phyloP scores from a whole-genome alignment of 192 early-diverging fungal species.

The Podila epicladia region DNA sequence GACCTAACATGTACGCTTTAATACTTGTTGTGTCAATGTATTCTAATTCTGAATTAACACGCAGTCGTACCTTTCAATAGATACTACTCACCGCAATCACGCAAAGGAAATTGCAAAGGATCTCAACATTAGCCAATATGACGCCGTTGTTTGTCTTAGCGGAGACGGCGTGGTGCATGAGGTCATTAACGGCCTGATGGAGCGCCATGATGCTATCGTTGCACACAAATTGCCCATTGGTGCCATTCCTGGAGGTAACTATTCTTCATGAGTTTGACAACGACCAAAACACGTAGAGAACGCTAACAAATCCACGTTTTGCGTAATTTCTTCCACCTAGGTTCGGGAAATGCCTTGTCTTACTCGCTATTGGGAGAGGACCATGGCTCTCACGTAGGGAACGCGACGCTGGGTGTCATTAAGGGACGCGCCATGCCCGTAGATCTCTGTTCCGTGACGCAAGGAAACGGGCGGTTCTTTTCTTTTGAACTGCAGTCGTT shows the following conservation, averaged over 20 bases:
- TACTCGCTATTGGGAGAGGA: conserved; percentile 60
- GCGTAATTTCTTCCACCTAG: background rate
- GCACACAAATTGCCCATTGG: conserved; percentile 70
- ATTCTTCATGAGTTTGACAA: background rate
- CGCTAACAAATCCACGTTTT: no score
- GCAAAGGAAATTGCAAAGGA: conserved; percentile 69
- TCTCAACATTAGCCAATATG: conserved; percentile 64
- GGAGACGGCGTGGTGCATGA: conserved; percentile 89
- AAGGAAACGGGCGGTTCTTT: conserved; percentile 55
- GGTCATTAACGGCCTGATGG: conserved; percentile 82
- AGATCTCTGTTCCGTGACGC: conserved; percentile 66
- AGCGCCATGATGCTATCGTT: conserved; percentile 68
- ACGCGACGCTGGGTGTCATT: conserved; percentile 30
- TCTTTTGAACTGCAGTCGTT: conserved; percentile 66
- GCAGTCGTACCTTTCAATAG: conserved; percentile 36
- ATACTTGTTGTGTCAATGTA: background rate
- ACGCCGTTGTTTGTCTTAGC: conserved; percentile 71
- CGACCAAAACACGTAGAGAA: background rate
- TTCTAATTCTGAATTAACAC: no score
- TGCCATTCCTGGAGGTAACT: conserved; percentile 65
- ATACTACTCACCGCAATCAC: conserved; percentile 67
- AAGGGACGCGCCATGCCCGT: conserved; percentile 59
- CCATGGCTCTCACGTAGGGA: conserved; percentile 34
- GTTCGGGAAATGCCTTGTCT: conserved; percentile 63
- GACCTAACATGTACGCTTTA: conserved; percentile 59